Evolutionary conservation across 352 stramenopile species (phyloP).

Genomic region (Pythium aquatile): DNA sequence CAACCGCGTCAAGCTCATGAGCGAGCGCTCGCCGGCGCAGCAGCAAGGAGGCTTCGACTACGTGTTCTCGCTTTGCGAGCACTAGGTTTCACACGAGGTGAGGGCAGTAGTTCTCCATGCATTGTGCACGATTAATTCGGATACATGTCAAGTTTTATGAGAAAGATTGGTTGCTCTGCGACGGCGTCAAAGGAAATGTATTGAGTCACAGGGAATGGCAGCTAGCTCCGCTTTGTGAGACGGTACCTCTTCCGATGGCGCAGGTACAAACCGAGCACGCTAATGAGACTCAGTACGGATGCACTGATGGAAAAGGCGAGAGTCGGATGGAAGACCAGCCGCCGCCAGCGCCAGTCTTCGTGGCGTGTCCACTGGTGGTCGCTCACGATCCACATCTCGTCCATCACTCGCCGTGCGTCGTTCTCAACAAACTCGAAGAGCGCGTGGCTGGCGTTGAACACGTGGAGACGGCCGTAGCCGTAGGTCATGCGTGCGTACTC

Average conservation of each 20-base stretch:
- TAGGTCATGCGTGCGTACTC: conserved; percentile 30
- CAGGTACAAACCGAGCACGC: neutral
- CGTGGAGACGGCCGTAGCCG: conserved; percentile 37
- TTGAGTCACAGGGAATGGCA: neutral
- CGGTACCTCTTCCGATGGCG: conserved; percentile 1
- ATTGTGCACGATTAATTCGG: no score
- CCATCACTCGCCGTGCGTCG: conserved; percentile 23
- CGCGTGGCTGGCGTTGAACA: conserved; percentile 35
- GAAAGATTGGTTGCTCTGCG: no score
- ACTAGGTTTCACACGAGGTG: neutral
- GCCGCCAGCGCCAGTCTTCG: conserved; percentile 19
- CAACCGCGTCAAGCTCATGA: conserved; percentile 3
- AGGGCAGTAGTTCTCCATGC: no score
- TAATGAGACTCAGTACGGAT: neutral
- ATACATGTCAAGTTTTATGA: no score
- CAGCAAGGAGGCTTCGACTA: conserved; percentile 4
- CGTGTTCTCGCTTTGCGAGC: conserved; percentile 22
- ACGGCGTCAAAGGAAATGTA: no score
- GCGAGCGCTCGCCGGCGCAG: neutral
- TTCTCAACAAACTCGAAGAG: conserved; percentile 37
- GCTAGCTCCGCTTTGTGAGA: conserved; percentile 2
- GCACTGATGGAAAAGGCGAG: conserved; percentile 2
- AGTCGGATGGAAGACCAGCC: conserved; percentile 17
- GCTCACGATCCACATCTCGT: conserved; percentile 36
- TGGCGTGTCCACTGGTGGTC: conserved; percentile 30